Percentiles rank a stretch among this genome's conserved stretches.
These are phyloP conservation scores for Excoecaria agallocha DNA, from an alignment of 345 rosid genomes.

Conservation along the genomic window DNA sequence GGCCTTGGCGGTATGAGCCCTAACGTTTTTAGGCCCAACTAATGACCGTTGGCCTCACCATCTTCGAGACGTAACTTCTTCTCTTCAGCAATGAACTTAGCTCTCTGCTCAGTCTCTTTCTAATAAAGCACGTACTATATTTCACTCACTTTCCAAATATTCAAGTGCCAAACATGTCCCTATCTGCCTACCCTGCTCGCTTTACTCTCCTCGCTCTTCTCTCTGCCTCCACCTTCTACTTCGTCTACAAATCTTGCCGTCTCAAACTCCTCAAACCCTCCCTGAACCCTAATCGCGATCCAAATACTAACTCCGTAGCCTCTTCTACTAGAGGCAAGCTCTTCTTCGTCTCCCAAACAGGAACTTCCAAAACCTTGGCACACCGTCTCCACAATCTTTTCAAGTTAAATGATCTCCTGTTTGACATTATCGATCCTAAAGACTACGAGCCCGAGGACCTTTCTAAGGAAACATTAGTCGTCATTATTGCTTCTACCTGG, in stretches of 20 bases:
- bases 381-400: constrained; percentile 48
- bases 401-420: constrained; percentile 36
- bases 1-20: too few relatives aligned
- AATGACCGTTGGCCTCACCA: too few relatives aligned
- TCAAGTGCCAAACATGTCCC: constrained; percentile 33
- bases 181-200: constrained; percentile 53
- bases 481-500: constrained; percentile 89
- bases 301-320: constrained; percentile 1
- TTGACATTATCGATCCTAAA: constrained; percentile 72
- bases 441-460: constrained; percentile 93
- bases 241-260: constrained; percentile 77
- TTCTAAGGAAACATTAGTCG: constrained; percentile 53
- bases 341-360: constrained; percentile 78
- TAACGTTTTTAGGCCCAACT: too few relatives aligned
- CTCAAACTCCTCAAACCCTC: constrained; percentile 33
- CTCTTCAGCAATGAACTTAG: not conserved
- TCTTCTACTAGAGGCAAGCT: constrained; percentile 46
- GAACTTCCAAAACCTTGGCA: constrained; percentile 64
- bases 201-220: constrained; percentile 65
- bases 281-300: constrained; percentile 31
- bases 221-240: constrained; percentile 79
- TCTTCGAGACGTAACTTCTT: not conserved
- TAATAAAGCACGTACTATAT: not conserved
- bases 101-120: not conserved
- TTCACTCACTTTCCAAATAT: not conserved